A percentile compares a stretch with the other conserved stretches of the same genome.
Conservation (phyloP, 306 rosid species). For the Gastrolobium bilobum region DNA sequence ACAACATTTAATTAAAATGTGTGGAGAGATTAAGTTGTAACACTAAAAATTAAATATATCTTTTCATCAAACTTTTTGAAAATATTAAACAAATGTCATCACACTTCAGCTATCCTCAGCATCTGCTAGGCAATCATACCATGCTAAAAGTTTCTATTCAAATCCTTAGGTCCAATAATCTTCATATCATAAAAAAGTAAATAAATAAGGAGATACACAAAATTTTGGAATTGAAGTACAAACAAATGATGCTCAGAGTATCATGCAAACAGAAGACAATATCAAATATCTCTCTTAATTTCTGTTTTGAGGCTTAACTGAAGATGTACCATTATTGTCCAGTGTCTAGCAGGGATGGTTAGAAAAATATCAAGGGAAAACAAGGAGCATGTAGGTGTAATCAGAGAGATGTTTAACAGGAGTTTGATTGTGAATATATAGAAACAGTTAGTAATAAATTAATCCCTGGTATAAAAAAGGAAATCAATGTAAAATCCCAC, state of each 20-base stretch:
- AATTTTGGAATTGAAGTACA: not conserved
- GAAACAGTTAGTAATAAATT: not conserved
- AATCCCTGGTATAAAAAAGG: not conserved
- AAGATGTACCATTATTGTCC: not conserved
- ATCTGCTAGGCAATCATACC: not conserved
- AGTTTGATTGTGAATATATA: not conserved
- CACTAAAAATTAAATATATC: not conserved
- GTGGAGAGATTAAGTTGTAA: not conserved
- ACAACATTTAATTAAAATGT: not conserved
- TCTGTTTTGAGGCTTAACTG: not conserved
- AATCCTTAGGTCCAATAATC: not conserved
- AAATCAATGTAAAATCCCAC: not conserved
- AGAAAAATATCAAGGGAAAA: constrained; percentile 2
- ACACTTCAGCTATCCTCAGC: not conserved
- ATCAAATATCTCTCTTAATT: not conserved
- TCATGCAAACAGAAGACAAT: not conserved
- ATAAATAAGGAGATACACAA: no score
- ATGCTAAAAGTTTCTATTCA: not conserved
- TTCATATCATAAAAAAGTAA: no score
- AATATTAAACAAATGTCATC: not conserved
- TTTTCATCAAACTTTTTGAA: not conserved
- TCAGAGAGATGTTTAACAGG: not conserved
- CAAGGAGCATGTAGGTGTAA: not conserved
- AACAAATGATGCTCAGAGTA: not conserved
- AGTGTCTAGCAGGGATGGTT: no score